Conservation (phyloP, 495 filamentous ascomycete species). For the Aspergillus panamensis region DNA sequence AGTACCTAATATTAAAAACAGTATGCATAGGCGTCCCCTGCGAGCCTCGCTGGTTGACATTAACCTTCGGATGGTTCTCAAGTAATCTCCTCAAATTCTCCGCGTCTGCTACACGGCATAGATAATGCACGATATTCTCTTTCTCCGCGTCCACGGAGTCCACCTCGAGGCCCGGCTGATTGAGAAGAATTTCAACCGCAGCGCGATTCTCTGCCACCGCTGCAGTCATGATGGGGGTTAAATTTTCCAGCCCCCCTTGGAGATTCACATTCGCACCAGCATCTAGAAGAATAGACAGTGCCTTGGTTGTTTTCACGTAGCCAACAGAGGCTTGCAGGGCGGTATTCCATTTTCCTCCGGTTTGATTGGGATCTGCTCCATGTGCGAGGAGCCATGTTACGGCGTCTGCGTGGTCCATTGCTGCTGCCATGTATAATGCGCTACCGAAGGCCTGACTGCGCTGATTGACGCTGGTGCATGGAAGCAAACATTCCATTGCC, state of each 20-base stretch:
- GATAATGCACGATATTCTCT: constrained; percentile 5
- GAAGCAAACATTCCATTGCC: neutral
- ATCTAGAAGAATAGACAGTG: neutral
- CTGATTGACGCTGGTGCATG: neutral
- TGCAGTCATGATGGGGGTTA: neutral
- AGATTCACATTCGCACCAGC: neutral
- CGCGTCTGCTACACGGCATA: neutral
- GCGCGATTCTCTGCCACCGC: neutral
- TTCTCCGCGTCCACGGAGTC: neutral
- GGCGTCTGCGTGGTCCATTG: neutral
- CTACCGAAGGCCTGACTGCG: neutral
- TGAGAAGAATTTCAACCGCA: neutral
- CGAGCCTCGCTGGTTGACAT: neutral
- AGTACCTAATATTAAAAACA: neutral
- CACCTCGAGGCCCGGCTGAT: neutral
- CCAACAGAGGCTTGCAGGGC: constrained; percentile 1
- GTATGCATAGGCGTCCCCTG: neutral
- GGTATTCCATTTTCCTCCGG: constrained; percentile 4
- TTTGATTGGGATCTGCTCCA: constrained; percentile 1
- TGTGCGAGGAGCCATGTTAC: neutral
- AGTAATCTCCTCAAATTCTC: neutral
- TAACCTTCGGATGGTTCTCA: neutral
- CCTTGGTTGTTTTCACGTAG: neutral
- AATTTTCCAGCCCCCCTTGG: neutral
- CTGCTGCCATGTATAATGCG: neutral